Evolutionary conservation across 148 eudicot genomes (phyloP).

Genomic region (Mesembryanthemum crystallinum): DNA sequence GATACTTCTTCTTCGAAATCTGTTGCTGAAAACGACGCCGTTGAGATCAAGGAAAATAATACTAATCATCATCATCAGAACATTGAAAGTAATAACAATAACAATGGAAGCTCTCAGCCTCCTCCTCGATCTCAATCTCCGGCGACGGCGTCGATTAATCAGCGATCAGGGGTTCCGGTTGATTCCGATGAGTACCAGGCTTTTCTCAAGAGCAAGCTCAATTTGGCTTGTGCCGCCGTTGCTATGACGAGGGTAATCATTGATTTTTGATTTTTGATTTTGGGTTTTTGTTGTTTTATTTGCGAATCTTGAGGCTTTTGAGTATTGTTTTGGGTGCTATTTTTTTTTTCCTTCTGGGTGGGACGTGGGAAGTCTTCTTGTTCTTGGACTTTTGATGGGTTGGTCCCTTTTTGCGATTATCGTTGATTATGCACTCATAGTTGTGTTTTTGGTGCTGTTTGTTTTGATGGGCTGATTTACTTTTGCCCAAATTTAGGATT

Average conservation of each 20-base stretch:
- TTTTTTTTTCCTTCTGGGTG: not conserved
- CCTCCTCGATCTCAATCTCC: not conserved
- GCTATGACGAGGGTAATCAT: conserved; percentile 30
- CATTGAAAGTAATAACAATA: too few species aligned
- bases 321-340: not conserved
- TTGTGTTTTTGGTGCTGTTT: not conserved
- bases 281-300: not conserved
- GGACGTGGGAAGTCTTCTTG: not conserved
- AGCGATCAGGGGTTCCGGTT: conserved; percentile 32
- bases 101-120: not conserved
- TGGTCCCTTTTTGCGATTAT: not conserved
- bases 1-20: conserved; percentile 23
- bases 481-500: conserved; percentile 1
- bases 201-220: conserved; percentile 31
- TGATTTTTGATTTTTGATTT: too few species aligned
- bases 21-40: conserved; percentile 29
- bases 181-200: conserved; percentile 59
- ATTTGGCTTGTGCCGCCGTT: conserved; percentile 40
- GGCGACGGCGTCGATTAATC: conserved; percentile 27
- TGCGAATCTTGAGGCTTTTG: not conserved
- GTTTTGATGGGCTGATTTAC: not conserved
- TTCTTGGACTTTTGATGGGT: not conserved
- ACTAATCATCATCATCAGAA: not conserved
- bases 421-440: not conserved
- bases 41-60: conserved; percentile 38